These are phyloP conservation scores for Silene conica DNA, from an alignment of 148 eudicot species.

Conservation along the genomic window DNA sequence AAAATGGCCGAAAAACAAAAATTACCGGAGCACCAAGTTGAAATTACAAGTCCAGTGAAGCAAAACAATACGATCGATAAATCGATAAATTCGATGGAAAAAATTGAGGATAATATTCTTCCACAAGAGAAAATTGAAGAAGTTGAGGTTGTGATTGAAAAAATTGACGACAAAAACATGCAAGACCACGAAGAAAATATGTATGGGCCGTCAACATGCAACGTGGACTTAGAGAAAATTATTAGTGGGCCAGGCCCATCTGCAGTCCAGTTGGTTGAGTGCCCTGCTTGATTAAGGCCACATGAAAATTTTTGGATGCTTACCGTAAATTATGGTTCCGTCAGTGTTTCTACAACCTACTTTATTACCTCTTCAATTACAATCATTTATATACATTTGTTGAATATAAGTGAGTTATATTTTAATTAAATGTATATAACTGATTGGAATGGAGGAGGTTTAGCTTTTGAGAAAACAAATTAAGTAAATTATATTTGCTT, in stretches of 20 bases:
- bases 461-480: too few relatives aligned
- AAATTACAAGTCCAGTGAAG: conserved; percentile 20
- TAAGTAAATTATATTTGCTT: too few relatives aligned
- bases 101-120: neutral
- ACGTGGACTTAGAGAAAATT: conserved; percentile 27
- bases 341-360: too few relatives aligned
- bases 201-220: conserved; percentile 25
- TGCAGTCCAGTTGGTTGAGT: conserved; percentile 19
- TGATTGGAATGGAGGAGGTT: too few relatives aligned
- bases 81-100: neutral
- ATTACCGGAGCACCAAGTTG: neutral
- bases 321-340: neutral
- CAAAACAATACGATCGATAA: conserved; percentile 6
- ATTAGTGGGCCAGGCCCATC: conserved; percentile 27
- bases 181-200: conserved; percentile 7
- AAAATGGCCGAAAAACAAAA: conserved; percentile 5
- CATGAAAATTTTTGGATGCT: conserved; percentile 8
- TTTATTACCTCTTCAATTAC: too few relatives aligned
- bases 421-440: too few relatives aligned
- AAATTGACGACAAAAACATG: neutral
- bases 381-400: too few relatives aligned
- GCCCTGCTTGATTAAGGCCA: conserved; percentile 25
- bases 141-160: conserved; percentile 23
- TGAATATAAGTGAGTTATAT: too few relatives aligned
- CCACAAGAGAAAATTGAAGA: conserved; percentile 18